Evolutionary conservation across 495 filamentous ascomycete species (phyloP).

Genomic region (Lasiosphaeria miniovina): DNA sequence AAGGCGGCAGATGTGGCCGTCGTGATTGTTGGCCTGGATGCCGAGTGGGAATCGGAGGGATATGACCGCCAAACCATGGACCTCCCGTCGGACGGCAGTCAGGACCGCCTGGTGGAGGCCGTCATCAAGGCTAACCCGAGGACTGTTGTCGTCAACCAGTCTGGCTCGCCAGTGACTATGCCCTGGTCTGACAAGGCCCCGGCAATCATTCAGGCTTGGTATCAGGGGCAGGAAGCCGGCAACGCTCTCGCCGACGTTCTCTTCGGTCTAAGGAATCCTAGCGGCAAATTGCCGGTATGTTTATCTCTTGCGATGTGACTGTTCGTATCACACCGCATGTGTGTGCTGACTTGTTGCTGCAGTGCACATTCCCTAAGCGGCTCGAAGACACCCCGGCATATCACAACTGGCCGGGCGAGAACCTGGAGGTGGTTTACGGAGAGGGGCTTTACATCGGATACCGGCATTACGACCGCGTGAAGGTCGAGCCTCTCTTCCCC

Average conservation of each 20-base stretch:
- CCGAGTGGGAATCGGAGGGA: constrained; percentile 87
- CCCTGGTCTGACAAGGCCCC: constrained; percentile 69
- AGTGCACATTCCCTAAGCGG: constrained; percentile 63
- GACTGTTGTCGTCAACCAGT: constrained; percentile 77
- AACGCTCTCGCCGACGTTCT: constrained; percentile 83
- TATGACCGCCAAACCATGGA: constrained; percentile 83
- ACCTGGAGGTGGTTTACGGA: constrained; percentile 73
- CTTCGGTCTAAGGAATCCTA: constrained; percentile 80
- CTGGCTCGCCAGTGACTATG: constrained; percentile 82
- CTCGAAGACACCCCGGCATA: constrained; percentile 80
- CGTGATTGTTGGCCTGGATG: constrained; percentile 74
- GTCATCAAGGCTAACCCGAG: constrained; percentile 69
- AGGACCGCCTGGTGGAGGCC: constrained; percentile 69
- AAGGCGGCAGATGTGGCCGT: constrained; percentile 69
- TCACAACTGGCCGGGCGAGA: constrained; percentile 81
- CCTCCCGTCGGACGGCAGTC: constrained; percentile 64
- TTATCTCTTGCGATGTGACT: background rate
- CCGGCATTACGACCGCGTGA: constrained; percentile 72
- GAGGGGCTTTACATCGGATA: constrained; percentile 86
- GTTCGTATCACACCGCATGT: background rate
- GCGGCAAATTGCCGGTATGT: constrained; percentile 73
- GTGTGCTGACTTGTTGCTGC: constrained; percentile 4
- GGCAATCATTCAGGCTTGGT: constrained; percentile 74
- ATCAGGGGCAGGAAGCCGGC: constrained; percentile 84
- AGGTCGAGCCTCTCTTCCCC: constrained; percentile 64